Evolutionary conservation across 257 asterid genomes (phyloP).

Genomic region (Nicotiana attenuata): DNA sequence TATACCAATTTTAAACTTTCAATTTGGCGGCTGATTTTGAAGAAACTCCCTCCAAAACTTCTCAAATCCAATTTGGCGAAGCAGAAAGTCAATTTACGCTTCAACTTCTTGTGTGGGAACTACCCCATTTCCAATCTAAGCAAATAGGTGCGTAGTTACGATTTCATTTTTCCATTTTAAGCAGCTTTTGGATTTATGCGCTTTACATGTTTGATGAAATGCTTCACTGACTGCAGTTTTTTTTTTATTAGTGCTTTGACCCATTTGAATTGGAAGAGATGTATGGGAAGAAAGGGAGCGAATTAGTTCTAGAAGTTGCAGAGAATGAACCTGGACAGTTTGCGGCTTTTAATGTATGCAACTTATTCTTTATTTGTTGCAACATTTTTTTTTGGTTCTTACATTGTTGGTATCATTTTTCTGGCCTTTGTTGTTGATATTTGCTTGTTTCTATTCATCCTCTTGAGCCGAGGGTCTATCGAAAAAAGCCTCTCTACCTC

Average conservation of each 20-base stretch:
- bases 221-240: conserved; percentile 24
- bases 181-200: not conserved
- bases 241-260: not conserved
- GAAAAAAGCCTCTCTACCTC: no score
- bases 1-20: not conserved
- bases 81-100: not conserved
- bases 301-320: conserved; percentile 67
- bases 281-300: conserved; percentile 73
- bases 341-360: conserved; percentile 53
- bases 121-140: not conserved
- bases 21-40: not conserved
- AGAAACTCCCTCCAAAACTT: not conserved
- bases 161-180: not conserved
- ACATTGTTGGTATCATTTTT: no score
- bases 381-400: no score
- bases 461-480: no score
- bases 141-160: not conserved
- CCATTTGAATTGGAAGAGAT: conserved; percentile 25
- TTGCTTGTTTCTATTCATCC: not conserved
- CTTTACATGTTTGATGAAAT: conserved; percentile 36
- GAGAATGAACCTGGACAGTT: conserved; percentile 72
- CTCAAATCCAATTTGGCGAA: not conserved
- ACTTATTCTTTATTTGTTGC: not conserved
- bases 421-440: no score
- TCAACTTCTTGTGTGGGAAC: no score